A percentile compares a stretch with the other conserved stretches of the same genome.
phyloP scores from a whole-genome alignment of 2,329 filamentous ascomycete species.

The Colletotrichum sublineola region DNA sequence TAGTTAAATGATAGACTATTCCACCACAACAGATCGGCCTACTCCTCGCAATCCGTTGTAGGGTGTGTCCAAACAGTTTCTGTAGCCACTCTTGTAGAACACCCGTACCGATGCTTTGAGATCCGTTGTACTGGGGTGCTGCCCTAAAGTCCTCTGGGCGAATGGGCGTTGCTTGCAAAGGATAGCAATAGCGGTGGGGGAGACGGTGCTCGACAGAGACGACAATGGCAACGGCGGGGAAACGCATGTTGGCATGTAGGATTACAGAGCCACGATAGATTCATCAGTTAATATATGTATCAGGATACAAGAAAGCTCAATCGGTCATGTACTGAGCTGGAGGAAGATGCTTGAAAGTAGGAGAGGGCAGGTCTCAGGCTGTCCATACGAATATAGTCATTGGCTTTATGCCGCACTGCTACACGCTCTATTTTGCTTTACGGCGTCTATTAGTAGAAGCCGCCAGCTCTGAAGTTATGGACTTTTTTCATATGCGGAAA shows the following conservation, averaged over 20 bases:
- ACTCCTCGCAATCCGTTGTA: no score
- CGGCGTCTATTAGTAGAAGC: neutral
- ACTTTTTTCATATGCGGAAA: neutral
- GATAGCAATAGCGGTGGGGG: no score
- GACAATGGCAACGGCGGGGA: neutral
- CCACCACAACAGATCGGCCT: neutral
- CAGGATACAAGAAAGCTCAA: neutral
- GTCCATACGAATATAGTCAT: neutral
- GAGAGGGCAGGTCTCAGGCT: neutral
- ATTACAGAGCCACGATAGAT: no score
- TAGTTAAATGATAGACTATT: neutral
- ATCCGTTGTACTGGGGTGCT: no score
- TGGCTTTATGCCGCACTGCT: neutral
- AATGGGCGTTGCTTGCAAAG: no score
- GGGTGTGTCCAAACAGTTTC: no score
- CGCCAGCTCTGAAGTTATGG: neutral
- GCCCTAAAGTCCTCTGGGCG: no score
- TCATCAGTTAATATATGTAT: neutral
- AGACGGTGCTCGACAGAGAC: neutral
- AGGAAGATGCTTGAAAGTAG: neutral
- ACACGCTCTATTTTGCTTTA: neutral
- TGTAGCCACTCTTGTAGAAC: no score
- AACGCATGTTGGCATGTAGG: neutral
- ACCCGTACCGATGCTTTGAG: no score
- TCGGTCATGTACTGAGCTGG: no score